phyloP scores from a whole-genome alignment of 768 basidiomycete genomes.

The Boletus fagicola region DNA sequence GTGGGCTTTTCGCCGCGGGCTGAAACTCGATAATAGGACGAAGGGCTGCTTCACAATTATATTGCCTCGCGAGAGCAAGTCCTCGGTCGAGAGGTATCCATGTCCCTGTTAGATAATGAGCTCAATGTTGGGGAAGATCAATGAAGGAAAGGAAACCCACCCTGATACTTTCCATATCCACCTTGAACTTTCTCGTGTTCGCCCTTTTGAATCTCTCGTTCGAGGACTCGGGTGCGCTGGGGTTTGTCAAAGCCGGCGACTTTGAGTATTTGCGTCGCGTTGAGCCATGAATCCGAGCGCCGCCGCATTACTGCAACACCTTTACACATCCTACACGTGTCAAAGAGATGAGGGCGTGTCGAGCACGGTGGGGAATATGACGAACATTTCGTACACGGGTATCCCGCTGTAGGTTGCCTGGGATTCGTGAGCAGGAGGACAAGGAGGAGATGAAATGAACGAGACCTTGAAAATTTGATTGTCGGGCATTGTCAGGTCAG shows the following conservation, averaged over 20 bases:
- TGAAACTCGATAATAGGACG: constrained; percentile 94
- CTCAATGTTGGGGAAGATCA: not conserved
- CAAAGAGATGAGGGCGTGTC: constrained; percentile 35
- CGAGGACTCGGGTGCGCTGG: constrained; percentile 93
- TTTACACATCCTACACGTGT: constrained; percentile 82
- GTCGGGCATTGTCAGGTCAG: constrained; percentile 62
- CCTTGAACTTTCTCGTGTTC: constrained; percentile 99
- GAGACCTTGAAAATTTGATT: constrained; percentile 87
- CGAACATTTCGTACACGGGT: constrained; percentile 89
- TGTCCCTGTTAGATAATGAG: constrained; percentile 61
- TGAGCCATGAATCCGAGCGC: constrained; percentile 94
- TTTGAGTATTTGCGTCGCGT: constrained; percentile 98
- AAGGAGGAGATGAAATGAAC: not conserved
- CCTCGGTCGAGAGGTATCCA: constrained; percentile 98
- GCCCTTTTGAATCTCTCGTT: constrained; percentile 97
- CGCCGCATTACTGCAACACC: constrained; percentile 97
- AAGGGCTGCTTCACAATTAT: constrained; percentile 83
- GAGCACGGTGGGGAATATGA: constrained; percentile 34
- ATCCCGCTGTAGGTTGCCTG: constrained; percentile 93
- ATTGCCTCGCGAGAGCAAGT: constrained; percentile 81
- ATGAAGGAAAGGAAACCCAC: constrained; percentile 43
- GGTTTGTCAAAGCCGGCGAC: constrained; percentile 99
- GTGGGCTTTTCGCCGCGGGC: constrained; percentile 86
- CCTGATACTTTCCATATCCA: constrained; percentile 99
- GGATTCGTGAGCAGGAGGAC: constrained; percentile 2